Percentiles rank a stretch among this genome's conserved stretches.
Evolutionary conservation across 139 green algal species (phyloP).

Genomic region (Spirogloea muscicola): DNA sequence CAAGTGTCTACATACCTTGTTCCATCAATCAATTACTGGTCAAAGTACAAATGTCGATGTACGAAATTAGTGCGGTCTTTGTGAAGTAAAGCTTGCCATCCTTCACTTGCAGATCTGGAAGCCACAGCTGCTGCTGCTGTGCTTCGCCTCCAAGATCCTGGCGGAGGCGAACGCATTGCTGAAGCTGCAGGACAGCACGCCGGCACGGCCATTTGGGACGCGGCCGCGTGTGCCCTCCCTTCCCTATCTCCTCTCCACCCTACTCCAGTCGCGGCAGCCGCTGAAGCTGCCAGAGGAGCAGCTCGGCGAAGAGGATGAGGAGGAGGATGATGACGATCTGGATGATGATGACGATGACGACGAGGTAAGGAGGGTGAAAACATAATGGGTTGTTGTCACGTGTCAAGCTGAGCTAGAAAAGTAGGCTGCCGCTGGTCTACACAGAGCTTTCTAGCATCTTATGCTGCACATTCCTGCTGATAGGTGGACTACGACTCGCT

Average conservation of each 20-base stretch:
- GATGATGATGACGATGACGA: slow-evolving; percentile 34
- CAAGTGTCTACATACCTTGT: too few relatives aligned
- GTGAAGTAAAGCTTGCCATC: too few relatives aligned
- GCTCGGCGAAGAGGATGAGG: slow-evolving; percentile 38
- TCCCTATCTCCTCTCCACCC: slow-evolving; percentile 64
- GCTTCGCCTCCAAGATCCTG: slow-evolving; percentile 72
- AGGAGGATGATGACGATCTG: slow-evolving; percentile 19
- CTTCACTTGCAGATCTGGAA: too few relatives aligned
- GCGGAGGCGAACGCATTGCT: slow-evolving; percentile 63
- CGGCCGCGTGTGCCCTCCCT: slow-evolving; percentile 63
- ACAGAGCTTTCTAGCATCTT: too few relatives aligned
- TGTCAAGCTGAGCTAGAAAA: too few relatives aligned
- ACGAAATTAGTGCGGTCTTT: too few relatives aligned
- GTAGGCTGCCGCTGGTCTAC: too few relatives aligned
- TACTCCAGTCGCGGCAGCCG: slow-evolving; percentile 61
- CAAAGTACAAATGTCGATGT: too few relatives aligned
- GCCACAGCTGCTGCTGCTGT: slow-evolving; percentile 68
- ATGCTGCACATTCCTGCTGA: too few relatives aligned
- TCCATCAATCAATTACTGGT: too few relatives aligned
- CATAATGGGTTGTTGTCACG: too few relatives aligned
- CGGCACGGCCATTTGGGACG: slow-evolving; percentile 1
- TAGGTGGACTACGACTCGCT: slow-evolving; percentile 26
- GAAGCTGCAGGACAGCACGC: slow-evolving; percentile 49
- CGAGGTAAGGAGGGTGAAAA: slow-evolving; percentile 37
- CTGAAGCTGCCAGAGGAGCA: slow-evolving; percentile 49